Evolutionary conservation across 129 eudicot species (phyloP), one percentile per base, ranked within the genome.

Genomic region (Flaveria sonorensis): DNA sequence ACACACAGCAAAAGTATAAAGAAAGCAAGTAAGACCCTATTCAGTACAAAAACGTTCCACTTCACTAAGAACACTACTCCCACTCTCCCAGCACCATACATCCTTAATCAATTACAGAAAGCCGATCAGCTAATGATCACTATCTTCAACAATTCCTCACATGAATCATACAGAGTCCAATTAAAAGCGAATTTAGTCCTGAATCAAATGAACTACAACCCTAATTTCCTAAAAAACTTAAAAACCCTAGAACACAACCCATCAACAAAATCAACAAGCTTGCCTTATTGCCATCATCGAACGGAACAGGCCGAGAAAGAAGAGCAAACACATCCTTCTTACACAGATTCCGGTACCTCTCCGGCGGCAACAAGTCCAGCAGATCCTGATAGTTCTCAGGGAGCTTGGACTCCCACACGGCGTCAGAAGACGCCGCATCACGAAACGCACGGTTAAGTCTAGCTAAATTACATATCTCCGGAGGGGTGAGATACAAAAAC

Each of bases 391-490:
- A 92, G 81, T 92, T 92, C 6, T 62, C 16, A 0, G 98, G 96
- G 45, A 92, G 83, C 86, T 90, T 92, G 0, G 96, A 64, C 12
- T 86, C 90, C 98, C 98, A 90, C 3, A 92, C 98, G 78, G 90
- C 82, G 83, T 92, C 98, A 19, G 98, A 92, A 1, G 96, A 88
- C 0, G 98, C 96, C 6, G 98, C 96, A 30, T 86, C 87, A 47
- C 98, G 96, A 63, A 92, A 92, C 8, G 96, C 96, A n/a, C 94
- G 92, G 52, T 90, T 92, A 39, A 92, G 96, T 18, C 96, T 87
- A n/a, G 98, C 98, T 73, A 92, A 78, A 59, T 92, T 92, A 78
- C 98, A 92, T 16, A 92, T 92, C 86, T 92, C 98, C 19, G 90
- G 96, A 45, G 98, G 98, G 23, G 98, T 88, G 0, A 92, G 78